These are phyloP conservation scores for Sarocladium brachiariae DNA, from an alignment of 2,329 filamentous ascomycete species.

Conservation along the genomic window DNA sequence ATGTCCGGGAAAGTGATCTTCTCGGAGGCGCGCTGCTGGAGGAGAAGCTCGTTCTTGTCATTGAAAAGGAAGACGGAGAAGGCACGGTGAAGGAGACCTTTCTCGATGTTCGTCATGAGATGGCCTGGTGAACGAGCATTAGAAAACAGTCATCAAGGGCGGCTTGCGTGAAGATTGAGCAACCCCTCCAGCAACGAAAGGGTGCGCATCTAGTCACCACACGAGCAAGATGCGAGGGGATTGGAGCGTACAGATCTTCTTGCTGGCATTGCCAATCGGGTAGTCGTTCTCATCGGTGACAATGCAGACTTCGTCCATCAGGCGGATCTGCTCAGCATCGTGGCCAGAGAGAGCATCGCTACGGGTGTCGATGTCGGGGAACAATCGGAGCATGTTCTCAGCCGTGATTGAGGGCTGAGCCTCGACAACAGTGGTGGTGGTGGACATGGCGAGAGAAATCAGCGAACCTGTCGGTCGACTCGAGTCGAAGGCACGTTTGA, in stretches of 20 bases:
- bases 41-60: constrained; percentile 80
- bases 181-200: not conserved
- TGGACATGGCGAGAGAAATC: constrained; percentile 21
- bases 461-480: not conserved
- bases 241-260: constrained; percentile 80
- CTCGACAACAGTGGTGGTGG: constrained; percentile 35
- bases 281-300: constrained; percentile 87
- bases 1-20: constrained; percentile 99
- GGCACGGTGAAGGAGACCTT: constrained; percentile 89
- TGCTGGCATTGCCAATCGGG: constrained; percentile 93
- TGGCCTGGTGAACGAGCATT: constrained; percentile 71
- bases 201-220: not conserved
- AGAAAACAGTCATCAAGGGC: too few relatives aligned
- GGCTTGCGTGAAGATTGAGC: too few relatives aligned
- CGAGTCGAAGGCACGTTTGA: not conserved
- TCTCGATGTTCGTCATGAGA: constrained; percentile 97
- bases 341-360: constrained; percentile 78
- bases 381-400: constrained; percentile 77
- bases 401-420: constrained; percentile 65
- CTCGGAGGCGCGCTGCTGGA: constrained; percentile 90
- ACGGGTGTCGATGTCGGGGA: constrained; percentile 72
- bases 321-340: constrained; percentile 92
- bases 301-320: constrained; percentile 99
- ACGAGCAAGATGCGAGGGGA: not conserved
- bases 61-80: constrained; percentile 99